A percentile compares a stretch with the other conserved stretches of the same genome.
These are phyloP conservation scores for Talaromyces sp. DNA, from an alignment of 2,329 filamentous ascomycete species.

Conservation along the genomic window DNA sequence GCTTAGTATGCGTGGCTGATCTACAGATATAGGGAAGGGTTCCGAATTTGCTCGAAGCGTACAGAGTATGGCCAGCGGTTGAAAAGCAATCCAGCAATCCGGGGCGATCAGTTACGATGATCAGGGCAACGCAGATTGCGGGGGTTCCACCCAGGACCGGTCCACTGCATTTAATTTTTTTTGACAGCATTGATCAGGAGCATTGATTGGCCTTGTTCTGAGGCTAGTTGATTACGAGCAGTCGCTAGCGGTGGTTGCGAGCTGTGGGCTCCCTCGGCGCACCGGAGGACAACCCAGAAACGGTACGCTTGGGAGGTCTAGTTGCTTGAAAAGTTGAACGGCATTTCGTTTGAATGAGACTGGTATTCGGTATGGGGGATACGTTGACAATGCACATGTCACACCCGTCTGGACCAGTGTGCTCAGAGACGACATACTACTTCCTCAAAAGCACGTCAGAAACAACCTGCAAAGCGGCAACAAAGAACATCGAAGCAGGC, in stretches of 20 bases:
- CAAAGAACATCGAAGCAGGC: neutral
- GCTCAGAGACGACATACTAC: too few relatives aligned
- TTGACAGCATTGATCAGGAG: neutral
- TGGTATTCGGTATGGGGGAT: too few relatives aligned
- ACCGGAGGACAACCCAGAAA: neutral
- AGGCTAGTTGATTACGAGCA: neutral
- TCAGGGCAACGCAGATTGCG: neutral
- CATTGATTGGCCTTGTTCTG: neutral
- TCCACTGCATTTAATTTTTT: neutral
- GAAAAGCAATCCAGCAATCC: neutral
- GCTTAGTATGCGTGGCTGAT: neutral
- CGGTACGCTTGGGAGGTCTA: neutral
- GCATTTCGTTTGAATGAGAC: neutral
- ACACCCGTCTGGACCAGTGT: neutral
- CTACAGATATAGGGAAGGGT: neutral
- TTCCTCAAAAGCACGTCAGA: too few relatives aligned
- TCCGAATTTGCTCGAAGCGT: neutral
- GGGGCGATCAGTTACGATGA: neutral
- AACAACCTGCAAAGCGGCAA: too few relatives aligned
- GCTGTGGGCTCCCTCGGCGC: neutral
- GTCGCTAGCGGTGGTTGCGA: neutral
- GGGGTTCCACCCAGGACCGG: neutral
- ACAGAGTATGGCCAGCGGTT: neutral
- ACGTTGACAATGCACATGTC: too few relatives aligned
- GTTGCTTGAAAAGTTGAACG: neutral